phyloP scores from a whole-genome alignment of 305 asterid genomes.

The Fraxinus ornus region DNA sequence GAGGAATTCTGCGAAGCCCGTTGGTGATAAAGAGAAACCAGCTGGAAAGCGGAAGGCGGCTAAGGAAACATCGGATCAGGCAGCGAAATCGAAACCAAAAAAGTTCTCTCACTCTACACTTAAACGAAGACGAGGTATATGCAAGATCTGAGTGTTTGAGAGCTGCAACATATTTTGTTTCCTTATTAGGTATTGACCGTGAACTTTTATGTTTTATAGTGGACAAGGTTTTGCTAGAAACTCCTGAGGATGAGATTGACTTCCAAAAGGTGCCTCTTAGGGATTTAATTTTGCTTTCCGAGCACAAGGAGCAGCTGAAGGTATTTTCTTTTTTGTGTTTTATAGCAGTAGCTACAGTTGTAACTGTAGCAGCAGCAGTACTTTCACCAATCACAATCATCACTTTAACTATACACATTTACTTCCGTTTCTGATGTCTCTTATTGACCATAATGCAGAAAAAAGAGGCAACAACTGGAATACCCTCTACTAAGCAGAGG shows the following conservation, averaged over 20 bases:
- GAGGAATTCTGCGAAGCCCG: conserved; percentile 45
- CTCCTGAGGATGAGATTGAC: conserved; percentile 80
- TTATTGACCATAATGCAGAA: conserved; percentile 46
- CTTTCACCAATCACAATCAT: not conserved
- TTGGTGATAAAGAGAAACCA: conserved; percentile 47
- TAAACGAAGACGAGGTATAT: conserved; percentile 61
- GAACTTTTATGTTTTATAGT: conserved; percentile 39
- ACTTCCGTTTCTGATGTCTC: conserved; percentile 6
- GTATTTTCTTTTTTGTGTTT: conserved; percentile 32
- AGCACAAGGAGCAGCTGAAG: conserved; percentile 68
- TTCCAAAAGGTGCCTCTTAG: conserved; percentile 56
- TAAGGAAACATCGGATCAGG: conserved; percentile 49
- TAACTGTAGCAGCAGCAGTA: not conserved
- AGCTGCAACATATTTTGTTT: conserved; percentile 9
- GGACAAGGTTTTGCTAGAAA: conserved; percentile 65
- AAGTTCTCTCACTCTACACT: conserved; percentile 71
- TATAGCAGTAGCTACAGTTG: not conserved
- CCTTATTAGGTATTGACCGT: conserved; percentile 21
- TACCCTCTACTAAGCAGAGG: conserved; percentile 38
- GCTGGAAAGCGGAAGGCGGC: conserved; percentile 55
- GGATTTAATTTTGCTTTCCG: conserved; percentile 79
- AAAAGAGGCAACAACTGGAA: conserved; percentile 40
- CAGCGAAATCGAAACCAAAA: conserved; percentile 48
- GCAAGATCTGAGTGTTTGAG: conserved; percentile 20
- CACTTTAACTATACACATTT: not conserved